Base-by-base conservation (phyloP, 1,284 basidiomycete genomes). In the Quambalaria eucalypti region DNA sequence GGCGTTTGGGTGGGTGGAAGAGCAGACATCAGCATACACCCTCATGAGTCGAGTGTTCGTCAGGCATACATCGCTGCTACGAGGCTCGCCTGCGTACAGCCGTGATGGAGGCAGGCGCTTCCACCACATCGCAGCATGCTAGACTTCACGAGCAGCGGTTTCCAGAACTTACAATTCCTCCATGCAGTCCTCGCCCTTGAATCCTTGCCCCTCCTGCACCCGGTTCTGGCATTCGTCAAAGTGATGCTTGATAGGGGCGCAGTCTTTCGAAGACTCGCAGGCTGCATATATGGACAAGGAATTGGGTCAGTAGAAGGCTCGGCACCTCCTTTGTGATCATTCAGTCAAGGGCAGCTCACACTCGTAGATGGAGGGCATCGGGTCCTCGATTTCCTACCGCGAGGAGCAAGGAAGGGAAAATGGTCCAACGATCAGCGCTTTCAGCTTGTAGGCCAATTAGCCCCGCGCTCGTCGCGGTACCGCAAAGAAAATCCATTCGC, bases 141-240 rank as follows among this genome's bases (percentile, higher is more conserved):
- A 16, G 39, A 23, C 30, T 9, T 51, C 26, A 28, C 7, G n/a
- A 53, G 16, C 16, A 21, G 7, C 16, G 28, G 21, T 21, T 26
- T 7, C 19, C 39, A 9, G 25, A 19, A 73, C 71, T 62, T 66
- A 74, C 70, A 75, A 74, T 54, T 75, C 73, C 54, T 75, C 73
- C 46, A 72, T 66, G 64, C 73, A 75, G 66, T 71, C 70, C 55
- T 75, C 73, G 38, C 61, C 62, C 49, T 70, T 62, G 59, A 66
- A 73, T 44, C 68, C 71, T 56, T 74, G 68, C 57, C 73, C 73
- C 40, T 62, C 65, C 21, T 61, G 58, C 28, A 75, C 71, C 14
- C 73, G 68, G 61, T 68, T 64, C 57, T 66, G 52, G 66, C 73
- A 75, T 49, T 74, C 70, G 46, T 73, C 69, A 51, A 75, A 75